Conservation (phyloP, 768 basidiomycete genomes). For the Gloeostereum incarnatum region DNA sequence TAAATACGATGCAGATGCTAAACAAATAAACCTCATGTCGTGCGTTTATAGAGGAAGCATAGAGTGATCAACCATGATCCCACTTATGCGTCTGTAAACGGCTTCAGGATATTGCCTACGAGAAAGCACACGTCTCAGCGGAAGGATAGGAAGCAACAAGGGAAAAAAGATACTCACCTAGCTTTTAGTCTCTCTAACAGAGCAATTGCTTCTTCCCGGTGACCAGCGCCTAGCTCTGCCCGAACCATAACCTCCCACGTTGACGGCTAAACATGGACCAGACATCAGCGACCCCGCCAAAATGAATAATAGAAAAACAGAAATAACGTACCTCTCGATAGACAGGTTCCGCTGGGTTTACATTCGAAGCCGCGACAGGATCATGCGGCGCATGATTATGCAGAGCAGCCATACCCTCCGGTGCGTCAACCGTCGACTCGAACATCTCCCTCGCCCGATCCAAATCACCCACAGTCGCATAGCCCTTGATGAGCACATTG, state of each 20-base stretch:
- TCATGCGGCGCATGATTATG: conserved; percentile 81
- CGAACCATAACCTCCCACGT: conserved; percentile 96
- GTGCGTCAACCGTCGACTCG: conserved; percentile 70
- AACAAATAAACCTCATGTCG: no score
- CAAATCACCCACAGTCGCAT: conserved; percentile 58
- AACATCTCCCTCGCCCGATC: conserved; percentile 70
- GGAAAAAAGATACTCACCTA: conserved; percentile 36
- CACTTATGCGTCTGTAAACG: conserved; percentile 71
- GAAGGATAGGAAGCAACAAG: not conserved
- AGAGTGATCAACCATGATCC: conserved; percentile 69
- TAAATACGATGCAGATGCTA: no score
- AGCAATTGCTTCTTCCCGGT: conserved; percentile 57
- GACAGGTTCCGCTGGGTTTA: conserved; percentile 47
- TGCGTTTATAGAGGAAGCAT: no score
- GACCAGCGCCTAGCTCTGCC: conserved; percentile 75
- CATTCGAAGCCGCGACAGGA: conserved; percentile 19
- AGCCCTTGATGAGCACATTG: conserved; percentile 74
- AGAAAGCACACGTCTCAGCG: conserved; percentile 7
- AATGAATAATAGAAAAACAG: not conserved
- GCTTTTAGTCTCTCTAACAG: conserved; percentile 66
- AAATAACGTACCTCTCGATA: conserved; percentile 64
- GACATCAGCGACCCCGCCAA: conserved; percentile 5
- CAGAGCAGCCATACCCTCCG: conserved; percentile 77
- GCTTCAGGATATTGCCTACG: conserved; percentile 67
- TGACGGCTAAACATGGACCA: conserved; percentile 46